Evolutionary conservation across 75 land plant species (phyloP), one percentile per base, ranked within the genome.

Genomic region (Cupressus sempervirens): DNA sequence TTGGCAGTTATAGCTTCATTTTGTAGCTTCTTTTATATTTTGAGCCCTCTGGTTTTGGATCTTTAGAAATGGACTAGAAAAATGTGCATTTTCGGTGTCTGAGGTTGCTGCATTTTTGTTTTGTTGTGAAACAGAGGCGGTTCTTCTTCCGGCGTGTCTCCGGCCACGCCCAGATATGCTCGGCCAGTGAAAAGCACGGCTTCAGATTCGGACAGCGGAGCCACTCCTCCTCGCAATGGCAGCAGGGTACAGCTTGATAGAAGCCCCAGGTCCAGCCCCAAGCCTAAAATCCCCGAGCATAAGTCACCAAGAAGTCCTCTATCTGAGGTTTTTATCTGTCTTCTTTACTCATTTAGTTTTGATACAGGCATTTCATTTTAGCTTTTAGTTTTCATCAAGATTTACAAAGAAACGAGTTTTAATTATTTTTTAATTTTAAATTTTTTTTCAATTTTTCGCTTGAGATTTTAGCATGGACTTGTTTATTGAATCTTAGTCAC

Each of bases 261-360:
- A 84, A 90, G 92, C 67, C 83, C 83, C 72, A 82, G 62, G 29
- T 87, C 93, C 32, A 90, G 92, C 67, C 83, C 83, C 72, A 82
- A 82, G 29, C 89, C 93, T 30, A 93, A 90, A 82, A 85, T 84
- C 16, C 35, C 72, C n/a, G 93, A 90, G 16, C 90, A 90, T 76
- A 85, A 65, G 14, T 90, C 95, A 7, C 89, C 92, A 9, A 70
- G 89, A 62, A 89, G 93, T 72, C 90, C 90, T 18, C 89, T 67
- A 15, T 34, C 85, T 43, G 93, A 92, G 93, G 93, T 93, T 85
- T 70, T 76, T 48, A 41, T 23, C 3, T 3, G 8, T 29, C 43
- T 43, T 48, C 48, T 11, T 10, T 0, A 12, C 40, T 40, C 48
- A 43, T 9, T 45, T 79, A 36, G 32, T 72, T 35, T 72, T 32